Evolutionary conservation across 495 filamentous ascomycete genomes (phyloP).

Genomic region (Daldinia decipiens): DNA sequence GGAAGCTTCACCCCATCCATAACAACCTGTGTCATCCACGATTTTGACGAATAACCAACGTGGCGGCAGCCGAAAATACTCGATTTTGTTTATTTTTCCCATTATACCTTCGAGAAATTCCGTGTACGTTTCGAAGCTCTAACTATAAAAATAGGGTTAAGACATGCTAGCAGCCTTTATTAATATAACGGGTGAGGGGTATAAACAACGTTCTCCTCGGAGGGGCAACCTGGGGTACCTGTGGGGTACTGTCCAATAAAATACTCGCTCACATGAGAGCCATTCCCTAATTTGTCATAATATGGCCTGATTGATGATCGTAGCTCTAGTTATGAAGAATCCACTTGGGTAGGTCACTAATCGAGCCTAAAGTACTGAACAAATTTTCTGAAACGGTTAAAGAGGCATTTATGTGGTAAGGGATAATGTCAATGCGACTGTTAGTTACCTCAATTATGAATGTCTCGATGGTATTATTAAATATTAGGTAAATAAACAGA

Average conservation of each 20-base stretch:
- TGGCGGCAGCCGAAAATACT: slow-evolving; percentile 79
- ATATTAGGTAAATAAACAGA: too few species aligned
- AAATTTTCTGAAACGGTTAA: neutral
- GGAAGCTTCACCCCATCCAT: slow-evolving; percentile 83
- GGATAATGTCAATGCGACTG: neutral
- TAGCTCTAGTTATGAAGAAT: slow-evolving; percentile 1
- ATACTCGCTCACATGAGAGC: slow-evolving; percentile 15
- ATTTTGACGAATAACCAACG: slow-evolving; percentile 86
- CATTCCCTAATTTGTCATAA: slow-evolving; percentile 19
- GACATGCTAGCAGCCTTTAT: neutral
- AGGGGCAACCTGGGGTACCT: slow-evolving; percentile 8
- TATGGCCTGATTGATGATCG: slow-evolving; percentile 17
- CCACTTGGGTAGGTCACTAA: slow-evolving; percentile 4
- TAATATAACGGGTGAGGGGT: slow-evolving; percentile 6
- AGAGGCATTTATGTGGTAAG: neutral
- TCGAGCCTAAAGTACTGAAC: neutral
- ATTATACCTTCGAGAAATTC: slow-evolving; percentile 51
- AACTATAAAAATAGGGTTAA: slow-evolving; percentile 1
- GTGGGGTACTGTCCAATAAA: slow-evolving; percentile 20
- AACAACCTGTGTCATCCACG: slow-evolving; percentile 67
- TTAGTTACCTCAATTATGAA: too few species aligned
- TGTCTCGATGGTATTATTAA: too few species aligned
- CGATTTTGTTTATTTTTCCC: slow-evolving; percentile 74
- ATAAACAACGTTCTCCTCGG: neutral
- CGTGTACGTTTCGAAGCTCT: neutral